Evolutionary conservation across 2,329 filamentous ascomycete genomes (phyloP), one percentile per base, ranked within the genome.

Genomic region (Helotiales sp.): DNA sequence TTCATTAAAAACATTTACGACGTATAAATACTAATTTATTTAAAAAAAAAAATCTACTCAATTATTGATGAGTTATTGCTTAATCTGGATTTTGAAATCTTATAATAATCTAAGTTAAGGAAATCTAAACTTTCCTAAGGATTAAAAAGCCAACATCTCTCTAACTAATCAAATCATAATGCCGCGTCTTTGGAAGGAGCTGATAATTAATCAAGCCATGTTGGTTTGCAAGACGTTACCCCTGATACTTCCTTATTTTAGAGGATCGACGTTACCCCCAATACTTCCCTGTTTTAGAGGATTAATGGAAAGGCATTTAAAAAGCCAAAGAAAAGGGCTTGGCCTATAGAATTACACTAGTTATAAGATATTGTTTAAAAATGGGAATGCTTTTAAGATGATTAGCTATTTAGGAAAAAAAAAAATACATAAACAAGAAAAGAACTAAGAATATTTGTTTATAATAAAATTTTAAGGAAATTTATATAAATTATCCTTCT

Each of bases 1-100:
- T 73, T 73, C 65, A 75, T 71, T 10, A 77, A 69, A 52, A 78
- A 72, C 61, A 37, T 70, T 60, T 79, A 78, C 62, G 68, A 77
- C 61, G 64, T 61, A 28, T 78, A 73, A 74, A 72, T 74, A 71
- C 74, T 71, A n/a, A 66, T 64, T 58, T 74, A 79, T 64, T 67
- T 77, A n/a, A 71, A 76, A 72, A n/a, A n/a, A n/a, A 72, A 73
- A 66, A 71, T 79, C 22, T 71, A 65, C 62, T 71, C 64, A 32
- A 64, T 66, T 45, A 66, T 72, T 40, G 58, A 74, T 77, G 43
- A 69, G 75, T 49, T 72, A 73, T 77, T 15, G 72, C 76, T 64
- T 70, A 73, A 67, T 61, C 11, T 66, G 22, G 43, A 70, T 63
- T 63, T 76, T 74, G 59, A 66, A 45, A 58, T 70, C 61, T 69